Evolutionary conservation across 305 asterid genomes (phyloP).

Genomic region (Rubia balearica): DNA sequence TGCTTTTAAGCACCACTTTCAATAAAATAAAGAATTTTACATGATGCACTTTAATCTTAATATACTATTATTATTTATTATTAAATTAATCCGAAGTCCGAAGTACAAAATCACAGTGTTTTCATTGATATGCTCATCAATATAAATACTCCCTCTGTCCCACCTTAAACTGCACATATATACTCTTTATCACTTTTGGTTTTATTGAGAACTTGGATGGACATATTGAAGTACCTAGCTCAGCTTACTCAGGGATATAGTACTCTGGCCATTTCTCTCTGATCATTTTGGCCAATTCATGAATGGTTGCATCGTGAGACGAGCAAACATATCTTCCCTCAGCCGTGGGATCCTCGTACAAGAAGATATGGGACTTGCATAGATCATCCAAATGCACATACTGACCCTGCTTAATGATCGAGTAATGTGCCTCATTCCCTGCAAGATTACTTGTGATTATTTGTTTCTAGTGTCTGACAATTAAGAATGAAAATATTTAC

Average conservation of each 20-base stretch:
- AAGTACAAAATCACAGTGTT: no score
- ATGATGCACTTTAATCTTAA: no score
- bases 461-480: background rate
- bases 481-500: background rate
- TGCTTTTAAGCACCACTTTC: no score
- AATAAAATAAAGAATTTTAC: no score
- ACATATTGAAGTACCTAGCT: background rate
- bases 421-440: conserved; percentile 80
- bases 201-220: background rate
- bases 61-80: no score
- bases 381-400: conserved; percentile 83
- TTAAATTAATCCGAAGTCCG: no score
- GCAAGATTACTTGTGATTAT: conserved; percentile 2
- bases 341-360: conserved; percentile 68
- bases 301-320: conserved; percentile 69
- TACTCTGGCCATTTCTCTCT: conserved; percentile 79
- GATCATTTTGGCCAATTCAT: conserved; percentile 55
- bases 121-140: no score
- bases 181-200: background rate
- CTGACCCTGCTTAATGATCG: conserved; percentile 80
- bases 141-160: no score
- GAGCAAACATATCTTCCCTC: conserved; percentile 87
- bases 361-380: conserved; percentile 76
- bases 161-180: conserved; percentile 48
- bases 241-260: conserved; percentile 61